Conservation (phyloP, 176 grass and related monocot species). For the Oryza glaberrima region DNA sequence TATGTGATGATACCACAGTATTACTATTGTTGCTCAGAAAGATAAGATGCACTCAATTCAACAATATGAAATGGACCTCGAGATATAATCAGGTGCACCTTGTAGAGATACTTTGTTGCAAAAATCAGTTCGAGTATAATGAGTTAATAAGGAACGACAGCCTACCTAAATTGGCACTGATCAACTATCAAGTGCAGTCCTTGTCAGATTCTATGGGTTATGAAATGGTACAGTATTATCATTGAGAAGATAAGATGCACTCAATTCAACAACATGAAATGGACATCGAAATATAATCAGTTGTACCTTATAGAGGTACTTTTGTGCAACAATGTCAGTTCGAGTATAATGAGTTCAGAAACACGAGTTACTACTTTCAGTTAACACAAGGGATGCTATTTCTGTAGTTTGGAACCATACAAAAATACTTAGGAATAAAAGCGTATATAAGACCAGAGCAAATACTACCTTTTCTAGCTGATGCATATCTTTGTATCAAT, state of each 20-base stretch:
- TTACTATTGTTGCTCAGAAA: background rate
- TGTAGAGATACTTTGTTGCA: background rate
- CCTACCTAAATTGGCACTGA: too few species aligned
- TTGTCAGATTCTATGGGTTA: background rate
- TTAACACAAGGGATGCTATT: background rate
- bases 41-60: background rate
- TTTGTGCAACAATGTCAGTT: background rate
- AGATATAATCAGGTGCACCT: background rate
- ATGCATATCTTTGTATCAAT: slow-evolving; percentile 1
- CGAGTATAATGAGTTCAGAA: background rate
- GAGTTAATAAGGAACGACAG: background rate
- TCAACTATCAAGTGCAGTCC: too few species aligned
- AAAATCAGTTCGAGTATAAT: background rate
- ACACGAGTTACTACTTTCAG: background rate
- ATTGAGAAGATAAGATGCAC: background rate
- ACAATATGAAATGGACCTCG: slow-evolving; percentile 2
- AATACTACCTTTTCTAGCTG: too few species aligned
- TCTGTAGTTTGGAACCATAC: background rate
- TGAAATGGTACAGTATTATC: background rate
- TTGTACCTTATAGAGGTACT: background rate
- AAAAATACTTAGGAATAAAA: background rate
- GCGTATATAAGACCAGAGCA: too few species aligned
- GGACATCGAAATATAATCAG: slow-evolving; percentile 2
- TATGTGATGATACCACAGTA: slow-evolving; percentile 4
- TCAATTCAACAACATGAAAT: slow-evolving; percentile 9